Base-by-base conservation (phyloP, 2,329 filamentous ascomycete genomes). In the Paracamarosporium sp. region DNA sequence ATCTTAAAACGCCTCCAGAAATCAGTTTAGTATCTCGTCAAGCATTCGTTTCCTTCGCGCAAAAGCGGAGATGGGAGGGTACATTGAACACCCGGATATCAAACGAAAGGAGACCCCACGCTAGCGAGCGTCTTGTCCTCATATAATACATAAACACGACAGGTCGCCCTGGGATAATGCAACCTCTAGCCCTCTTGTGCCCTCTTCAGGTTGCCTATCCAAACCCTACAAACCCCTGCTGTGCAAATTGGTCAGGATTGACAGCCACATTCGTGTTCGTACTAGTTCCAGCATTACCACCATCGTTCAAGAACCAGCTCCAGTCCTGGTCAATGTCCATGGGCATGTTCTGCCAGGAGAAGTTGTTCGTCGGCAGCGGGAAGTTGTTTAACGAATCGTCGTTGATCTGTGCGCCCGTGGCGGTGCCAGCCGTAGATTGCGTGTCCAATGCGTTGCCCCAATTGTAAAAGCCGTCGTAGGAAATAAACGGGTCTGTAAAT, bases 291-390 rank as follows among this genome's bases (percentile, higher is more conserved):
- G n/a, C 43, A 17, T 61, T 65, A 40, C 62, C 61, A 4, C 60
- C 58, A 53, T 76, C 74, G 27, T 74, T 76, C 56, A 77, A 56
- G 36, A 77, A 77, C 74, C 75, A 78, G 33, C 67, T 73, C 76
- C 76, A 78, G 52, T 78, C 76, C 66, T 78, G 76, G 46, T 78
- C 75, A 45, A 77, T 76, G 30, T 77, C 74, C 73, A 77, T 76
- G 33, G 73, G 73, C 67, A 76, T 72, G 35, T 75, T 76, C 59
- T 77, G 74, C 76, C 75, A 77, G 2, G 56, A 64, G 56, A 76
- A 76, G 57, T 72, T 75, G 41, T 73, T 76, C 9, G 70, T 74
- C 25, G 73, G 70, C 4, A 72, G 63, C 8, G 67, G 67, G 60
- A 71, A 75, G 35, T 69, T 71, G 36, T 54, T 67, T 67, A 73